Conservation (phyloP, 1,139 yeast species). For the Blastobotrys malaysiensis region DNA sequence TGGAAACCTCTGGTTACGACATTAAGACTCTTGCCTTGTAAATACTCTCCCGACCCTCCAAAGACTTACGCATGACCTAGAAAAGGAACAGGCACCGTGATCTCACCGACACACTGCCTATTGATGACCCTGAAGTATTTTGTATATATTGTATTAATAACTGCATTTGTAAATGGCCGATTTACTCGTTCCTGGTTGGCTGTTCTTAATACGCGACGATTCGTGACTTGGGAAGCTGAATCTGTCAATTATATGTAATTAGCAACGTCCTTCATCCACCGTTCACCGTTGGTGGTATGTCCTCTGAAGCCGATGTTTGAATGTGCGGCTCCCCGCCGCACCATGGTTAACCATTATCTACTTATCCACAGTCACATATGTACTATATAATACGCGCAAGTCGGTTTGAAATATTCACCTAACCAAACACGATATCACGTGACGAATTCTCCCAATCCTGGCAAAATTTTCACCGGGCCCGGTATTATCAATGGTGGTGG, state of each 20-base stretch:
- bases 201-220: too few relatives aligned
- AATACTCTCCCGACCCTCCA: neutral
- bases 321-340: neutral
- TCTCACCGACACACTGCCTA: neutral
- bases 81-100: too few relatives aligned
- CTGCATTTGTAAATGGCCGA: neutral
- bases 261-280: too few relatives aligned
- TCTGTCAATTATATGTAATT: too few relatives aligned
- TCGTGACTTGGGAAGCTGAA: too few relatives aligned
- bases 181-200: too few relatives aligned
- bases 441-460: neutral
- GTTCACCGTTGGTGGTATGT: too few relatives aligned
- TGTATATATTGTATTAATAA: neutral
- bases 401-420: neutral
- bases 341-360: neutral
- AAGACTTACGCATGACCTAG: neutral
- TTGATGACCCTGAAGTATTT: neutral
- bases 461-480: neutral
- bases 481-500: neutral
- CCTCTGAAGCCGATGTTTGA: too few relatives aligned
- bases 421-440: neutral
- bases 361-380: neutral
- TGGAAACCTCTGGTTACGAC: constrained; percentile 38
- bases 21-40: constrained; percentile 19
- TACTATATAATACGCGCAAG: neutral